Evolutionary conservation across 2,329 filamentous ascomycete species (phyloP).

Genomic region (Hirsutella thompsonii): DNA sequence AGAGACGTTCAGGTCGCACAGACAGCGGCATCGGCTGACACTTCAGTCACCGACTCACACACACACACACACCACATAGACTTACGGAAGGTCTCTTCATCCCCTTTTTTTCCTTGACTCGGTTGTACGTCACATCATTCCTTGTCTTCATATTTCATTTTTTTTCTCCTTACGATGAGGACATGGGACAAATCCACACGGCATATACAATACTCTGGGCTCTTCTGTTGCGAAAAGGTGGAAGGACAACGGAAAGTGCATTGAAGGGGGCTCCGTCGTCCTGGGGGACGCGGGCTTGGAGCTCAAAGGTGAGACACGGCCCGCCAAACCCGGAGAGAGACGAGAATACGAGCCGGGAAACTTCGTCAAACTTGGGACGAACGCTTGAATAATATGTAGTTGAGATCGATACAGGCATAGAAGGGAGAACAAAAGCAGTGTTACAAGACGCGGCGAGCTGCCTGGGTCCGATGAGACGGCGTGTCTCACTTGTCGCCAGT

Average conservation of each 20-base stretch:
- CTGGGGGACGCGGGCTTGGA: not conserved
- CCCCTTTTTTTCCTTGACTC: conserved; percentile 10
- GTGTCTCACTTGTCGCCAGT: not conserved
- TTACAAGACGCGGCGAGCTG: not conserved
- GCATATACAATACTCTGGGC: not conserved
- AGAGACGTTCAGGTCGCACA: no score
- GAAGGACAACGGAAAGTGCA: not conserved
- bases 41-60: no score
- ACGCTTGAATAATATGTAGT: conserved; percentile 15
- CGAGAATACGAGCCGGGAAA: not conserved
- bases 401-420: conserved; percentile 12
- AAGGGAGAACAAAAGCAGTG: conserved; percentile 6
- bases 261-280: no score
- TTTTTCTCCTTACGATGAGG: conserved; percentile 1
- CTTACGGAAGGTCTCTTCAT: conserved; percentile 14
- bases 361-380: conserved; percentile 4
- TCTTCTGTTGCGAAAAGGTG: not conserved
- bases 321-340: not conserved
- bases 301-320: not conserved
- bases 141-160: conserved; percentile 9
- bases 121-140: conserved; percentile 5
- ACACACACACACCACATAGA: conserved; percentile 15
- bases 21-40: no score
- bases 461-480: not conserved
- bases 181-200: not conserved